A percentile compares a stretch with the other conserved stretches of the same genome.
Evolutionary conservation across 257 asterid species (phyloP).

Genomic region (Salvia rosmarinus): DNA sequence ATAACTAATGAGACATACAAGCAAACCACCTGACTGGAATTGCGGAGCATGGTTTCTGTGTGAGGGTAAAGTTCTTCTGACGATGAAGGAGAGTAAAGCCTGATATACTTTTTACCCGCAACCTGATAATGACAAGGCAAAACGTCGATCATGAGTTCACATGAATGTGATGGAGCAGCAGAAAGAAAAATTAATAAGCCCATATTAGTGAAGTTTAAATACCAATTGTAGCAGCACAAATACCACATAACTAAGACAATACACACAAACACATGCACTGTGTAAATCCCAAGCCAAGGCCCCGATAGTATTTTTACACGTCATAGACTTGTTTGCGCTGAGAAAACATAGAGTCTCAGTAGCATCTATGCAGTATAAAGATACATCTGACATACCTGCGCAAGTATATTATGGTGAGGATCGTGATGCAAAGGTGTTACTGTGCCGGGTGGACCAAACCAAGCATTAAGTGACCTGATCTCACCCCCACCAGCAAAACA

Average conservation of each 20-base stretch:
- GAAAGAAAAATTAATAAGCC: not conserved
- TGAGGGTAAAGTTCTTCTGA: slow-evolving; percentile 55
- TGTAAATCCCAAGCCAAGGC: slow-evolving; percentile 15
- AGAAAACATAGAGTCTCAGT: slow-evolving; percentile 3
- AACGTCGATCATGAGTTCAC: not conserved
- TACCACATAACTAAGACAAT: not conserved
- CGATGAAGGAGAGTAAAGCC: slow-evolving; percentile 66
- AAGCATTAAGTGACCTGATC: slow-evolving; percentile 86
- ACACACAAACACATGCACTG: not conserved
- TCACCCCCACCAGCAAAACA: slow-evolving; percentile 95
- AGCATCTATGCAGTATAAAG: slow-evolving; percentile 25
- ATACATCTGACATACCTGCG: slow-evolving; percentile 66
- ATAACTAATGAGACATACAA: slow-evolving; percentile 8
- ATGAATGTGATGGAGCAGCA: slow-evolving; percentile 12
- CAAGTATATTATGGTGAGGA: slow-evolving; percentile 96
- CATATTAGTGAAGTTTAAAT: not conserved
- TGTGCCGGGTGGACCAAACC: slow-evolving; percentile 97
- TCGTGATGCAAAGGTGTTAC: slow-evolving; percentile 98
- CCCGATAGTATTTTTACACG: not conserved
- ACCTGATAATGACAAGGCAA: slow-evolving; percentile 40
- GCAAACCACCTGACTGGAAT: slow-evolving; percentile 86
- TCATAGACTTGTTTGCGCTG: not conserved
- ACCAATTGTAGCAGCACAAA: slow-evolving; percentile 2
- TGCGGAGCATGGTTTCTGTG: slow-evolving; percentile 69
- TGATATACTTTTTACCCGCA: slow-evolving; percentile 56